Percentiles rank a stretch among this genome's conserved stretches.
These are phyloP conservation scores for Colletotrichum incanum DNA, from an alignment of 2,329 filamentous ascomycete species.

Conservation along the genomic window DNA sequence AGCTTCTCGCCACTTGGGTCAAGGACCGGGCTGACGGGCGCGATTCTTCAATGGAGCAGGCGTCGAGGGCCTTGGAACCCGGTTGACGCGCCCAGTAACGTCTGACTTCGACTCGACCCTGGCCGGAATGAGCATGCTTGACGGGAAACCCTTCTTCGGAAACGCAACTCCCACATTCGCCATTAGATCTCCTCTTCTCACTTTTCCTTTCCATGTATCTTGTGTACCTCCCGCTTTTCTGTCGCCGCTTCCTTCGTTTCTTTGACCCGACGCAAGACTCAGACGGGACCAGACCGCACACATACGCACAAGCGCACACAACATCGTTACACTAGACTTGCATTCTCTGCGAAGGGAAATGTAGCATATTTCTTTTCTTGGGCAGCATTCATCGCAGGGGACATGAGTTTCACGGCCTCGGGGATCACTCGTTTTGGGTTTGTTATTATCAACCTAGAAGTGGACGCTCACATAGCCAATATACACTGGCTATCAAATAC, in stretches of 20 bases:
- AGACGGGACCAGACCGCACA: not conserved
- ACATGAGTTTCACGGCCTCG: not conserved
- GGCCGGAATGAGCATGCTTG: not conserved
- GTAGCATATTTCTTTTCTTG: not conserved
- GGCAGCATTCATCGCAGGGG: not conserved
- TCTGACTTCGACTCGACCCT: not conserved
- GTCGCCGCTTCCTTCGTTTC: not conserved
- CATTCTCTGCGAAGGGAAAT: constrained; percentile 16
- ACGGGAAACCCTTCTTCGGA: not conserved
- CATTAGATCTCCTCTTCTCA: not conserved
- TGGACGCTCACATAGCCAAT: not conserved
- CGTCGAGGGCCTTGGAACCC: not conserved
- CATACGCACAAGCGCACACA: not conserved
- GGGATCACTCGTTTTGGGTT: not conserved
- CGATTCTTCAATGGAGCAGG: not conserved
- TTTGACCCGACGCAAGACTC: not conserved
- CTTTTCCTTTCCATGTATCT: not conserved
- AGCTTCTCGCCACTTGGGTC: not conserved
- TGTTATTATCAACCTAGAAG: not conserved
- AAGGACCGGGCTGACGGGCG: not conserved
- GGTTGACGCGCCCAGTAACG: not conserved
- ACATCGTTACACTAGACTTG: constrained; percentile 13
- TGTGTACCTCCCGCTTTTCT: too few species aligned
- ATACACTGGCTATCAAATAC: not conserved
- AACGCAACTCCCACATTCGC: not conserved